Base-by-base conservation (phyloP, 352 stramenopile species). In the Pythium apleroticum region DNA sequence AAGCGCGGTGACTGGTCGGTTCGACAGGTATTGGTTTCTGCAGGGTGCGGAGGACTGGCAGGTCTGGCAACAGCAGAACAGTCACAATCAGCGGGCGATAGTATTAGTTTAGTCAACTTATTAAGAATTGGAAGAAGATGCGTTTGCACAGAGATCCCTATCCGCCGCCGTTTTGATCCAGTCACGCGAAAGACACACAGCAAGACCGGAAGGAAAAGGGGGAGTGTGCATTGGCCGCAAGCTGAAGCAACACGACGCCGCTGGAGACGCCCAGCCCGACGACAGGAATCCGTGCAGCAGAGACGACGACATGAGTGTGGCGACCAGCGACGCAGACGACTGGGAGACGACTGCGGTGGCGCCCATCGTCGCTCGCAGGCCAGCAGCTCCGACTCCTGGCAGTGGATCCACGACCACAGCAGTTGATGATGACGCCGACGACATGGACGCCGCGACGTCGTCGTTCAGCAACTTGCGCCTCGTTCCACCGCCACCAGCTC, bases 391-490 rank as follows among this genome's bases (percentile, higher is more conserved):
- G 2, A 10, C 56, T 17, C 20, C 27, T 11, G 27, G 11, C 39
- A 50, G 15, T 27, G 43, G 43, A 27, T 50, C 43, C 43, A 14
- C 43, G n/a, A 19, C 25, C 24, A 41, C 31, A 6, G 37, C 5
- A 12, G 22, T 8, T 4, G 24, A 25, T 20, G 28, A 24, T 10
- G 50, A 54, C 10, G 31, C 45, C 57, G 48, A 39, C 12, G 68
- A 43, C 53, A 30, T 49, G 22, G 57, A 61, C 25, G 57, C 35
- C 43, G 69, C 74, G 0, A 60, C 68, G 15, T 35, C 64, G 2
- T 68, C 79, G 11, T 68, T 90, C 30, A 60, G 76, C 1, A 37
- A 61, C 7, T 60, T 91, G 52, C 74, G 69, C 10, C 64, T 89
- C 56, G 45, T 84, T 46, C 61, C 80, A 20, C 71, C 74, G 4